Percentiles rank a stretch among this genome's conserved stretches.
phyloP scores from a whole-genome alignment of 1,284 basidiomycete genomes.

The Pterula multifida region DNA sequence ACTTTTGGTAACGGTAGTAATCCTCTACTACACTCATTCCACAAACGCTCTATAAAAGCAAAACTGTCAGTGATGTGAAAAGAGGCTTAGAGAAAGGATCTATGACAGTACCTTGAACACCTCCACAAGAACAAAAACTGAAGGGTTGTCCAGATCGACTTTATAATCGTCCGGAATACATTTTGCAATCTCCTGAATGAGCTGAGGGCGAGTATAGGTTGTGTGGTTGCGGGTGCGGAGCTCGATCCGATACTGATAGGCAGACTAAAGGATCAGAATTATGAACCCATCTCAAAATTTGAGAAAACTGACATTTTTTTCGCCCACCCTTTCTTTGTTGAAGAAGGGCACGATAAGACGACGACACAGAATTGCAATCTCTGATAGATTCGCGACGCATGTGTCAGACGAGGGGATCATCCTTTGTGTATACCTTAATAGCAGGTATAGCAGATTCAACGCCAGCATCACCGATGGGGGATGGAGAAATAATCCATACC shows the following conservation, averaged over 20 bases:
- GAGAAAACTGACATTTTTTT: neutral
- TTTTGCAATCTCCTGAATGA: slow-evolving; percentile 57
- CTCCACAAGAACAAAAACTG: slow-evolving; percentile 65
- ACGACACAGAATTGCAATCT: slow-evolving; percentile 51
- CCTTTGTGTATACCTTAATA: slow-evolving; percentile 61
- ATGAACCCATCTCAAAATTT: neutral
- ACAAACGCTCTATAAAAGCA: slow-evolving; percentile 43
- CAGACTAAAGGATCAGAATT: neutral
- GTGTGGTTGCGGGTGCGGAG: slow-evolving; percentile 62
- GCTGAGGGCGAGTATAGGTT: slow-evolving; percentile 38
- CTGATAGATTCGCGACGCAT: slow-evolving; percentile 53
- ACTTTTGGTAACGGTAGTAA: slow-evolving; percentile 59
- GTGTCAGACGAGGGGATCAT: slow-evolving; percentile 56
- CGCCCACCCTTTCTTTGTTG: neutral
- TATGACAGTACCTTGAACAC: slow-evolving; percentile 57
- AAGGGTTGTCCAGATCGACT: slow-evolving; percentile 55
- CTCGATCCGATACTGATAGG: slow-evolving; percentile 65
- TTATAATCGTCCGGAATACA: slow-evolving; percentile 54
- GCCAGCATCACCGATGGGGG: too few relatives aligned
- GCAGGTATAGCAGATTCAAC: too few relatives aligned
- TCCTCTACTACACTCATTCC: slow-evolving; percentile 60
- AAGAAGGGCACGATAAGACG: slow-evolving; percentile 36
- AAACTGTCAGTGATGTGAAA: slow-evolving; percentile 1
- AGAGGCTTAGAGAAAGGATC: slow-evolving; percentile 1
- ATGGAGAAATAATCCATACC: too few relatives aligned